Percentiles rank a stretch among this genome's conserved stretches.
Conservation (phyloP, 768 basidiomycete species). For the Russula sp. region DNA sequence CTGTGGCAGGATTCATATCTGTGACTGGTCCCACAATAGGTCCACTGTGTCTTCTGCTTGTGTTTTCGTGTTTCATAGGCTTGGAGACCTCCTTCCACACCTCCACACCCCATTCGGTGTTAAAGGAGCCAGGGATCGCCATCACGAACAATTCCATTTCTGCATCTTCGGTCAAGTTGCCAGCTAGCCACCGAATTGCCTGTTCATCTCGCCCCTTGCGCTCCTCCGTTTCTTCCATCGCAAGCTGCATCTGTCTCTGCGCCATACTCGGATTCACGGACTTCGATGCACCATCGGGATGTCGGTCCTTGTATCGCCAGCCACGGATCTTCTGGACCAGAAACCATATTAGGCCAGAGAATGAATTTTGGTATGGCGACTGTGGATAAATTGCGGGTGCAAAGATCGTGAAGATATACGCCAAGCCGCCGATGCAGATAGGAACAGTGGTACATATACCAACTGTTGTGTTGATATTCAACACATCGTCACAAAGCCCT, state of each 20-base stretch:
- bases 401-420: background rate
- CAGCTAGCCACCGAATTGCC: background rate
- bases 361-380: background rate
- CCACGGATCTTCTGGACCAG: background rate
- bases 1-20: background rate
- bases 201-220: background rate
- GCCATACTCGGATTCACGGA: background rate
- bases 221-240: background rate
- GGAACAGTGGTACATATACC: background rate
- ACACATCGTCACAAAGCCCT: background rate
- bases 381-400: background rate
- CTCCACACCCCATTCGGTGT: background rate
- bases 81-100: constrained; percentile 1
- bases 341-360: background rate
- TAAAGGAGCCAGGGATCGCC: constrained; percentile 7
- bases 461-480: background rate
- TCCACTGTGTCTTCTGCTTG: too few relatives aligned
- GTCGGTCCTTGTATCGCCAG: background rate
- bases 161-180: background rate
- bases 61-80: background rate
- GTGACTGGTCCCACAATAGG: background rate
- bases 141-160: background rate
- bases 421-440: background rate
- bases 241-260: constrained; percentile 6
- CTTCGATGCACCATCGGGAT: background rate